These are phyloP conservation scores for Colletotrichum neosansevieriae DNA, from an alignment of 2,329 filamentous ascomycete genomes.

Conservation along the genomic window DNA sequence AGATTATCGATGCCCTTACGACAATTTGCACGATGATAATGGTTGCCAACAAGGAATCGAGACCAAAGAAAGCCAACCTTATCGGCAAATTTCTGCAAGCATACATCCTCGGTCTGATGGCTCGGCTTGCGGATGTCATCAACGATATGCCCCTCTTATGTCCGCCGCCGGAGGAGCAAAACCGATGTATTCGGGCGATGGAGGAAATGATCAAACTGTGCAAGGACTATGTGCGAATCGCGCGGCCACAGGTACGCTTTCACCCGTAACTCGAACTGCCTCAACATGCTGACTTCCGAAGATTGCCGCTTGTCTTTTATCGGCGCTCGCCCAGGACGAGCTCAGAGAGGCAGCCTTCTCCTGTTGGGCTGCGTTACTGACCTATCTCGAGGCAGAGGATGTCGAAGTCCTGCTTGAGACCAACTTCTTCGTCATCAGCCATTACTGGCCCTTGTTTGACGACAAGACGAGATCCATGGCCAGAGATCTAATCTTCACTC, in stretches of 20 bases:
- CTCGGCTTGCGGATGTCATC: slow-evolving; percentile 81
- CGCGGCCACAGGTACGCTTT: slow-evolving; percentile 80
- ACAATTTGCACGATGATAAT: slow-evolving; percentile 59
- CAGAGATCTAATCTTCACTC: slow-evolving; percentile 70
- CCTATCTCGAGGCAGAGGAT: slow-evolving; percentile 80
- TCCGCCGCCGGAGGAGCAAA: slow-evolving; percentile 74
- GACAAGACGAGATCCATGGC: slow-evolving; percentile 69
- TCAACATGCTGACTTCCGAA: slow-evolving; percentile 51
- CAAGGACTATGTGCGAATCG: slow-evolving; percentile 78
- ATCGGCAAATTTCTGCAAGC: slow-evolving; percentile 83
- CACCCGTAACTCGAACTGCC: slow-evolving; percentile 40
- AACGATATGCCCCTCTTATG: slow-evolving; percentile 72
- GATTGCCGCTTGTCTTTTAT: slow-evolving; percentile 93
- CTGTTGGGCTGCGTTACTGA: slow-evolving; percentile 86
- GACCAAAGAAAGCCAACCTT: slow-evolving; percentile 65
- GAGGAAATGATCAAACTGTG: slow-evolving; percentile 88
- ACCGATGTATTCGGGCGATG: slow-evolving; percentile 83
- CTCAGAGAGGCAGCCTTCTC: slow-evolving; percentile 84
- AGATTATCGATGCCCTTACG: slow-evolving; percentile 60
- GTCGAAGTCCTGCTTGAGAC: slow-evolving; percentile 85
- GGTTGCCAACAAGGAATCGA: slow-evolving; percentile 54
- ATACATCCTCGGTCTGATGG: slow-evolving; percentile 88
- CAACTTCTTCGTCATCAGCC: slow-evolving; percentile 87
- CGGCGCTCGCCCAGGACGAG: slow-evolving; percentile 79
- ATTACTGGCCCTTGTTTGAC: slow-evolving; percentile 80